These are phyloP conservation scores for Chalara sp. DNA, from an alignment of 2,329 filamentous ascomycete genomes.

Conservation along the genomic window DNA sequence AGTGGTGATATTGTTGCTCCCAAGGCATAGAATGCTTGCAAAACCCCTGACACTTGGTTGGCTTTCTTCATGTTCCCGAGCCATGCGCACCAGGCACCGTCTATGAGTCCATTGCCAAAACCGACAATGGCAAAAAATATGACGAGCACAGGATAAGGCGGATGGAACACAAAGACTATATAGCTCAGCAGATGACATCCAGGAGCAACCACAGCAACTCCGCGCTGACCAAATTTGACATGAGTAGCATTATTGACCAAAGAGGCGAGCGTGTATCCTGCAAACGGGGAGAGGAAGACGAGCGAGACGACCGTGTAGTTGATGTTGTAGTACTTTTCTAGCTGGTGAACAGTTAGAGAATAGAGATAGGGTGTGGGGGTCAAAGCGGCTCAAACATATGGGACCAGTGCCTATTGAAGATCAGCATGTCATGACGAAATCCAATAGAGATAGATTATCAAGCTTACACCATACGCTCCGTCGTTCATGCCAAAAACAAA, in stretches of 20 bases:
- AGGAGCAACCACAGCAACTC: conserved; percentile 61
- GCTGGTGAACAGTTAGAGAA: conserved; percentile 27
- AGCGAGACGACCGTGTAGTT: conserved; percentile 58
- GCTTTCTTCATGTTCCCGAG: conserved; percentile 57
- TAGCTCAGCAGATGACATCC: conserved; percentile 58
- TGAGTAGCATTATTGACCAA: conserved; percentile 59
- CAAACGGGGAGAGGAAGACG: conserved; percentile 59
- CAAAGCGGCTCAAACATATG: conserved; percentile 27
- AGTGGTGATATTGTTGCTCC: conserved; percentile 64
- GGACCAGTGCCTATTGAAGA: conserved; percentile 36
- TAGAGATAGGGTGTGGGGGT: not conserved
- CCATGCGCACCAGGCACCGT: conserved; percentile 52
- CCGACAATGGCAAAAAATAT: conserved; percentile 59
- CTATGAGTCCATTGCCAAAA: conserved; percentile 65
- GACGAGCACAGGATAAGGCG: conserved; percentile 61
- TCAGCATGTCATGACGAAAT: conserved; percentile 6
- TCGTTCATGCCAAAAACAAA: conserved; percentile 64
- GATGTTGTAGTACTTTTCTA: conserved; percentile 56
- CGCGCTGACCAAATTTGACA: conserved; percentile 53
- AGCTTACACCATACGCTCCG: conserved; percentile 52
- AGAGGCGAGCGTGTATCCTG: conserved; percentile 58
- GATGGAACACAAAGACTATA: conserved; percentile 57
- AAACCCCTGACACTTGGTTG: conserved; percentile 65
- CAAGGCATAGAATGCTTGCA: conserved; percentile 65
- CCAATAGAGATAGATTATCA: conserved; percentile 14